Base-by-base conservation (phyloP, 139 green algal genomes). In the Micractinium conductrix region DNA sequence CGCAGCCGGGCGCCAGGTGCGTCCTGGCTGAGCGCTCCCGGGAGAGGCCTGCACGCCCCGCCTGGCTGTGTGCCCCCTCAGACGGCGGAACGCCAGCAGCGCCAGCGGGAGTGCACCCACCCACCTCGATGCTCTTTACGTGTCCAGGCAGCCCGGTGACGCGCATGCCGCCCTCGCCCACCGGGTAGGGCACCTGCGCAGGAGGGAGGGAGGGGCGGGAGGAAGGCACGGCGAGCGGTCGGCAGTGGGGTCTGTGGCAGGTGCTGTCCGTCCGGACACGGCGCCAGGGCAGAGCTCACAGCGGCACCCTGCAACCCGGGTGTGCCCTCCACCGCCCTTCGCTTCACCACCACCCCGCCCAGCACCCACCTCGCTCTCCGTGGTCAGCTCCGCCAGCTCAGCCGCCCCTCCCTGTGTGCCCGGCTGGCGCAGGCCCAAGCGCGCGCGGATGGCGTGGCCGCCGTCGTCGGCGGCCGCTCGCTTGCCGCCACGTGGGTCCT, bases 101-200 rank as follows among this genome's bases (percentile, higher is more conserved):
- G n/a, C n/a, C n/a, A n/a, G n/a, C n/a, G n/a, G n/a, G n/a, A n/a
- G n/a, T n/a, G n/a, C n/a, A n/a, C 53, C n/a, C 33, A 30, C 70
- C 45, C 44, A 88, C 44, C 80, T 89, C 86, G 24, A 89, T 89
- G 6, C 12, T 45, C 24, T 85, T 87, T 30, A 87, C 40, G 73
- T 89, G 86, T 24, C 86, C 86, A 0, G 86, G 73, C 68, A 89
- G 73, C 0, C 80, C 86, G 10, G 45, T n/a, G n/a, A 58, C 5
- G 26, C 86, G 81, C 45, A 80, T 83, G 43, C 86, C 80, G 44
- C 42, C 76, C 55, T 87, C 73, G 8, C 38, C 86, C n/a, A 70
- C 62, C 2, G 37, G 68, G 12, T 87, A 74, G 7, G 72, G 62
- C 63, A 44, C 30, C 40, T 80, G 76, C 19, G 48, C 12, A 24